Base-by-base conservation (phyloP, 257 asterid genomes). In the Nicotiana tomentosiformis region DNA sequence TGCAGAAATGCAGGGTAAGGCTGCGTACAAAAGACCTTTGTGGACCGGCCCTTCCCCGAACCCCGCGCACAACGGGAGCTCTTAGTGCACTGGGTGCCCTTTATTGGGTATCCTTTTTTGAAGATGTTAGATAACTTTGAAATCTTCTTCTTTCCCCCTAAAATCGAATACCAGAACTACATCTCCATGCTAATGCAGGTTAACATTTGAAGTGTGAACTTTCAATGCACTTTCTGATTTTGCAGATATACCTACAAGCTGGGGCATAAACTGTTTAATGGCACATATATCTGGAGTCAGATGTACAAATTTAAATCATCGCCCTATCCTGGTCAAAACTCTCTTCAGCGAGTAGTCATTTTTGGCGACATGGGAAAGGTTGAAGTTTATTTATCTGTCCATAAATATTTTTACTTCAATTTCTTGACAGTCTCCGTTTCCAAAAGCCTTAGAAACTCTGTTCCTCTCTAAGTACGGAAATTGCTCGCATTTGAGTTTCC, bases 341-440 rank as follows among this genome's bases (percentile, higher is more conserved):
- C 99, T 66, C 74, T 96, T 7, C 99, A 96, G 67, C 92, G 88
- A 55, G 93, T 92, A 12, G 89, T 96, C 84, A 89, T 96, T 85
- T 96, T 96, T 18, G 98, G 99, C 7, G 99, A 96, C 88, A 90
- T 96, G 98, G 99, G 99, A 87, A 96, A 96, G 99, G 98, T 94
- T 79, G 29, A 10, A 39, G 2, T 23, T 53, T 72, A 46, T 23
- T 6, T 72, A 46, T 46, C 2, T 46, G 79, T 23, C 61, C 8
- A 1, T 72, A 46, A n/a, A 20, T 72, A 72, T 51, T 76, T 51
- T 14, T 76, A 49, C 62, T 51, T 76, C 16, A 51, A 1, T 15
- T 14, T 76, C 46, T 76, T 76, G 64, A 53, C 18, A 53, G 58
- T 53, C 18, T 14, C 58, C 14, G 18, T 53, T 53, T 53, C 58